A percentile compares a stretch with the other conserved stretches of the same genome.
phyloP scores from a whole-genome alignment of 305 asterid genomes.

The Euphrasia arctica region DNA sequence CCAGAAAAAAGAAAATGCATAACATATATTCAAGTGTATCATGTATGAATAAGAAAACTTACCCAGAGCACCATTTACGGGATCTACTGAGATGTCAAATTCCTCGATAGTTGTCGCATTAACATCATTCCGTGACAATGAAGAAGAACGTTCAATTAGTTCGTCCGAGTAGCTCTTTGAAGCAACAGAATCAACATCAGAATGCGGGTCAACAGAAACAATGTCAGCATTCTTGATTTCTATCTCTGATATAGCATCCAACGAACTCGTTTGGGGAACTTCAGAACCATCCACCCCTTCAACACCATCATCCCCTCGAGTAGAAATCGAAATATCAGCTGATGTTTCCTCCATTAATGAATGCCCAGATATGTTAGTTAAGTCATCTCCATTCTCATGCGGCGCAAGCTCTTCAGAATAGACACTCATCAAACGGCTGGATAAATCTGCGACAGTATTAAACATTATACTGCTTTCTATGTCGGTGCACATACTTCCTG shows the following conservation, averaged over 20 bases:
- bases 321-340: slow-evolving; percentile 27
- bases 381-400: slow-evolving; percentile 36
- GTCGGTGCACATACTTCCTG: slow-evolving; percentile 47
- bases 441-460: background rate
- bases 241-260: slow-evolving; percentile 57
- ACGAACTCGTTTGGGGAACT: slow-evolving; percentile 39
- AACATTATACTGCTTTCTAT: slow-evolving; percentile 37
- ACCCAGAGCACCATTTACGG: slow-evolving; percentile 43
- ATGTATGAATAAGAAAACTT: slow-evolving; percentile 26
- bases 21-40: background rate
- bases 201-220: slow-evolving; percentile 50
- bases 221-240: slow-evolving; percentile 55
- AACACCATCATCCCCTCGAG: slow-evolving; percentile 41
- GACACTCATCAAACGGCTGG: slow-evolving; percentile 33
- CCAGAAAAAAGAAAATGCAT: slow-evolving; percentile 5
- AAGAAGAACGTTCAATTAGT: slow-evolving; percentile 41
- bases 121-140: slow-evolving; percentile 34
- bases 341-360: slow-evolving; percentile 36
- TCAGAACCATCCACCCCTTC: slow-evolving; percentile 45
- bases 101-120: slow-evolving; percentile 37
- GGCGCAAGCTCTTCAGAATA: slow-evolving; percentile 20
- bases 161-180: slow-evolving; percentile 55
- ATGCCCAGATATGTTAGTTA: slow-evolving; percentile 29
- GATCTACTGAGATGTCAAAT: slow-evolving; percentile 33
- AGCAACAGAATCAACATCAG: slow-evolving; percentile 53